These are phyloP conservation scores for Trichoderma atrobrunneum DNA, from an alignment of 2,329 filamentous ascomycete species.

Conservation along the genomic window DNA sequence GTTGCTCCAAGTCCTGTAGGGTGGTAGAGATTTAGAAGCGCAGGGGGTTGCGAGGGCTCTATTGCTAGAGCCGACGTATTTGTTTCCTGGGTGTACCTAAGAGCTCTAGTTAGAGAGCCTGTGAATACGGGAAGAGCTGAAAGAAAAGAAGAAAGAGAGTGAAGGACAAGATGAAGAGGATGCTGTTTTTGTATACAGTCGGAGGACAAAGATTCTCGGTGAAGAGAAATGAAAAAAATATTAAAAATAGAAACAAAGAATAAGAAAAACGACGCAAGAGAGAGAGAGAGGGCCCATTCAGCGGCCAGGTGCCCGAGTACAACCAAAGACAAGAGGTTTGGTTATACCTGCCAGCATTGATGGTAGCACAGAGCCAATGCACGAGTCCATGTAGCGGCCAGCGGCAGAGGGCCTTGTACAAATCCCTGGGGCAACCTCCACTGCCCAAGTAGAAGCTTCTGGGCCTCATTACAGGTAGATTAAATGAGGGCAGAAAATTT, in stretches of 20 bases:
- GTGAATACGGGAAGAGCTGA: background rate
- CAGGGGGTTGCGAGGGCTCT: constrained; percentile 51
- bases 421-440: constrained; percentile 7
- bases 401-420: constrained; percentile 16
- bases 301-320: constrained; percentile 26
- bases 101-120: constrained; percentile 25
- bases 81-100: constrained; percentile 56
- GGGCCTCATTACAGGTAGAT: background rate
- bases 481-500: background rate
- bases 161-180: constrained; percentile 1
- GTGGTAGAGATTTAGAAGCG: constrained; percentile 52
- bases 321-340: constrained; percentile 31
- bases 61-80: constrained; percentile 52
- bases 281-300: constrained; percentile 22
- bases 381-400: constrained; percentile 19
- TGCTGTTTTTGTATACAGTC: background rate
- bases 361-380: constrained; percentile 39
- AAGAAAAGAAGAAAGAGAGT: background rate
- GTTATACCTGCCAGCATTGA: constrained; percentile 43
- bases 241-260: constrained; percentile 1
- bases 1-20: constrained; percentile 46
- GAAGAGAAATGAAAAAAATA: background rate
- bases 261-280: constrained; percentile 9
- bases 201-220: background rate
- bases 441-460: background rate